Evolutionary conservation across 352 stramenopile genomes (phyloP).

Genomic region (Phytophthora citrophthora): DNA sequence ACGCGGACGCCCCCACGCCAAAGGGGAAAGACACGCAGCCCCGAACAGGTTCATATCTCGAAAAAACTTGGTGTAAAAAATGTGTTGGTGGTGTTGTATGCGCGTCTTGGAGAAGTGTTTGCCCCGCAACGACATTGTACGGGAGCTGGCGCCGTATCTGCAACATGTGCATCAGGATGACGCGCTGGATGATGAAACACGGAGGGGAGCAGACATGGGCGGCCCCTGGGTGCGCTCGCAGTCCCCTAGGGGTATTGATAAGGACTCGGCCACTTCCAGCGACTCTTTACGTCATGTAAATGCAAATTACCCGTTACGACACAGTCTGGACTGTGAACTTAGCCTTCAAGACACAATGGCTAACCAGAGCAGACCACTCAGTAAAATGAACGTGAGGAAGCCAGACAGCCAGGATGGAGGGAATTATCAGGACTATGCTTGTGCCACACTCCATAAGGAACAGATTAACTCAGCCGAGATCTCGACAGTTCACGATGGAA

Average conservation of each 20-base stretch:
- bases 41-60: not conserved
- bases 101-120: slow-evolving; percentile 86
- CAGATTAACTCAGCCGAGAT: slow-evolving; percentile 24
- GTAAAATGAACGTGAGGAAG: slow-evolving; percentile 41
- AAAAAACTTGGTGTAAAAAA: not conserved
- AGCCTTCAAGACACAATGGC: slow-evolving; percentile 24
- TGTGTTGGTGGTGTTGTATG: slow-evolving; percentile 92
- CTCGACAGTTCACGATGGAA: slow-evolving; percentile 10
- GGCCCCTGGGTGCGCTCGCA: slow-evolving; percentile 56
- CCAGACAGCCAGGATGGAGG: slow-evolving; percentile 19
- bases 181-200: slow-evolving; percentile 60
- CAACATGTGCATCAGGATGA: slow-evolving; percentile 87
- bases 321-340: slow-evolving; percentile 44
- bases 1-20: not conserved
- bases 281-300: slow-evolving; percentile 67
- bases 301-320: slow-evolving; percentile 39
- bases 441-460: slow-evolving; percentile 28
- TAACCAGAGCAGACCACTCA: slow-evolving; percentile 19
- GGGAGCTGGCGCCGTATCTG: slow-evolving; percentile 84
- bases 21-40: not conserved
- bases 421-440: slow-evolving; percentile 19
- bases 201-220: slow-evolving; percentile 38
- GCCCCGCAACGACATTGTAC: slow-evolving; percentile 88
- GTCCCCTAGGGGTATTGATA: slow-evolving; percentile 63
- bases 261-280: slow-evolving; percentile 62